These are phyloP conservation scores for Trypanosoma avium DNA, from an alignment of 208 protist genomes.

Conservation along the genomic window DNA sequence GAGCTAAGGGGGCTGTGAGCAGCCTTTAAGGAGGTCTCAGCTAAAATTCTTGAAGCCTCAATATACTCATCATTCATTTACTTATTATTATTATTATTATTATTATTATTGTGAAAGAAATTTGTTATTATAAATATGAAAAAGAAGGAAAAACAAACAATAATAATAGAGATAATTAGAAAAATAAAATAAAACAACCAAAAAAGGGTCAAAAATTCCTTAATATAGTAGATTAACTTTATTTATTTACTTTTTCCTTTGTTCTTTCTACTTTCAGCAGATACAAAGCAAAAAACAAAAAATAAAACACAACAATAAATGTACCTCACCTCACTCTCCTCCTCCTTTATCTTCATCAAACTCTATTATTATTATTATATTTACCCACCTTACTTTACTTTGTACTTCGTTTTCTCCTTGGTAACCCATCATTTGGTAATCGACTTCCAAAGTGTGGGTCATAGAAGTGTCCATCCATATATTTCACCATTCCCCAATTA, in stretches of 20 bases:
- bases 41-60: background rate
- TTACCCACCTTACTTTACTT: too few relatives aligned
- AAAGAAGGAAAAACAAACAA: too few relatives aligned
- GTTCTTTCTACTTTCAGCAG: background rate
- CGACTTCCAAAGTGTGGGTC: slow-evolving; percentile 18
- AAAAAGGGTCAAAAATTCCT: too few relatives aligned
- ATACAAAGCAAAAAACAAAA: background rate
- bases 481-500: slow-evolving; percentile 30
- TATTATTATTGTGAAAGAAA: background rate
- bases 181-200: too few relatives aligned
- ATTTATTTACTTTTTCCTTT: too few relatives aligned
- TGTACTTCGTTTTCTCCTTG: slow-evolving; percentile 14
- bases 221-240: too few relatives aligned
- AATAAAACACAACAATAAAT: background rate
- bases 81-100: background rate
- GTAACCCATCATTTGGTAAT: slow-evolving; percentile 26
- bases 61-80: slow-evolving; percentile 1
- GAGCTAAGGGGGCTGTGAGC: background rate
- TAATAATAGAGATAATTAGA: too few relatives aligned
- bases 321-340: too few relatives aligned
- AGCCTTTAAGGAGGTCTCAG: background rate
- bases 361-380: too few relatives aligned
- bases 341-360: too few relatives aligned
- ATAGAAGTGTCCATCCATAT: slow-evolving; percentile 27
- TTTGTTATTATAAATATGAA: too few relatives aligned